Evolutionary conservation across 2,329 filamentous ascomycete species (phyloP).

Genomic region (Colletotrichum incanum): DNA sequence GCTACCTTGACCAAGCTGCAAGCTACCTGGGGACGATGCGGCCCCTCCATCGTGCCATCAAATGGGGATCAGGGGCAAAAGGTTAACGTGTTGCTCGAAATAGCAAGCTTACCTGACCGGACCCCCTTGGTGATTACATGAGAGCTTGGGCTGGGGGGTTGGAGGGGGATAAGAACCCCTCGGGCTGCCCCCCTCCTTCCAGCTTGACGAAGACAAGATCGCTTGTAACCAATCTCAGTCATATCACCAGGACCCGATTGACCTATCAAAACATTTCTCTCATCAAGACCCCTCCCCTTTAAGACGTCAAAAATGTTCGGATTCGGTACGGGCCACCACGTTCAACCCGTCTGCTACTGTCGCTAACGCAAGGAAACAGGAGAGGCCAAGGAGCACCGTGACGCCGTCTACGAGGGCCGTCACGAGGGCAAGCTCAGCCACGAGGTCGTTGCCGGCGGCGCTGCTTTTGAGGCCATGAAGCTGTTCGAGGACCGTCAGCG

Average conservation of each 20-base stretch:
- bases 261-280: not conserved
- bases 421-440: slow-evolving; percentile 63
- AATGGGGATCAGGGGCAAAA: slow-evolving; percentile 15
- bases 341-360: no score
- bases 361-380: slow-evolving; percentile 13
- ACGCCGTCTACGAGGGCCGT: slow-evolving; percentile 46
- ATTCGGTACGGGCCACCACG: slow-evolving; percentile 33
- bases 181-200: slow-evolving; percentile 5
- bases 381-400: slow-evolving; percentile 43
- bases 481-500: slow-evolving; percentile 84
- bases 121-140: slow-evolving; percentile 30
- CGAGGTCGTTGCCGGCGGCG: slow-evolving; percentile 82
- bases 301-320: slow-evolving; percentile 39
- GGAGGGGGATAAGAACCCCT: slow-evolving; percentile 34
- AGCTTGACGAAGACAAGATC: no score
- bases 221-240: not conserved
- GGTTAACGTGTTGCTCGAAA: slow-evolving; percentile 18
- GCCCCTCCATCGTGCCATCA: slow-evolving; percentile 12
- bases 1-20: not conserved
- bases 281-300: no score
- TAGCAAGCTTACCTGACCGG: slow-evolving; percentile 14
- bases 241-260: not conserved
- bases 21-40: not conserved
- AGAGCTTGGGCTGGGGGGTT: slow-evolving; percentile 8
- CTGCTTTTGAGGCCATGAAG: slow-evolving; percentile 86